A percentile compares a stretch with the other conserved stretches of the same genome.
Conservation (phyloP, 257 asterid species). For the Echium plantagineum region DNA sequence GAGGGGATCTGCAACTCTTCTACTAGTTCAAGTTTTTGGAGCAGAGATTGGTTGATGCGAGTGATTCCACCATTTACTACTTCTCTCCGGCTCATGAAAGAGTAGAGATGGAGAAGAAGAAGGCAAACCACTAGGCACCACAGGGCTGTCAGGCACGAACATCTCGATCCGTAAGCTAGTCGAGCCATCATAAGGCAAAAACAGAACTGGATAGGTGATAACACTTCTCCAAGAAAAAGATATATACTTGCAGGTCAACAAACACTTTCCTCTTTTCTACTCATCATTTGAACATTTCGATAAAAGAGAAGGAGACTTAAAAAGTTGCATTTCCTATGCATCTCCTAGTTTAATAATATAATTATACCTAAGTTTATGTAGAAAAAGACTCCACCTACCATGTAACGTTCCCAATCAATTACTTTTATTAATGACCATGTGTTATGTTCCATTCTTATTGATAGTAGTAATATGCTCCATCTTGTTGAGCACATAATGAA, state of each 20-base stretch:
- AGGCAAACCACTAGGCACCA: conserved; percentile 18
- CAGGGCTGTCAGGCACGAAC: conserved; percentile 8
- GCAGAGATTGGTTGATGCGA: background rate
- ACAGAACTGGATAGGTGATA: background rate
- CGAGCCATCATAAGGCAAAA: conserved; percentile 6
- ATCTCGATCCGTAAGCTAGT: conserved; percentile 14
- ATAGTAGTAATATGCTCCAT: no score
- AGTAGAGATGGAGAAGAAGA: conserved; percentile 14
- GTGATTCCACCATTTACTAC: conserved; percentile 1
- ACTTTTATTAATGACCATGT: no score
- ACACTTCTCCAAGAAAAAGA: background rate
- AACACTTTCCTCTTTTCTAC: background rate
- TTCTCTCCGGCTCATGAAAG: conserved; percentile 2
- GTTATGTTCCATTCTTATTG: no score
- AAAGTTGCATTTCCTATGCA: no score
- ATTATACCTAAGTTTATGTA: no score
- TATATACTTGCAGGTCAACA: background rate
- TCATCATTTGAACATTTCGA: background rate
- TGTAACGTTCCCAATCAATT: no score
- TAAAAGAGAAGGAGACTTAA: background rate
- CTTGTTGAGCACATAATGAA: no score
- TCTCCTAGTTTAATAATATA: no score
- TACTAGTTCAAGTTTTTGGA: conserved; percentile 11
- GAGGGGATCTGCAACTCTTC: conserved; percentile 18
- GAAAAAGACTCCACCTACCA: no score